Percentiles rank a stretch among this genome's conserved stretches.
Conservation (phyloP, 805 yeast genomes). For the Spathaspora gorwiae region DNA sequence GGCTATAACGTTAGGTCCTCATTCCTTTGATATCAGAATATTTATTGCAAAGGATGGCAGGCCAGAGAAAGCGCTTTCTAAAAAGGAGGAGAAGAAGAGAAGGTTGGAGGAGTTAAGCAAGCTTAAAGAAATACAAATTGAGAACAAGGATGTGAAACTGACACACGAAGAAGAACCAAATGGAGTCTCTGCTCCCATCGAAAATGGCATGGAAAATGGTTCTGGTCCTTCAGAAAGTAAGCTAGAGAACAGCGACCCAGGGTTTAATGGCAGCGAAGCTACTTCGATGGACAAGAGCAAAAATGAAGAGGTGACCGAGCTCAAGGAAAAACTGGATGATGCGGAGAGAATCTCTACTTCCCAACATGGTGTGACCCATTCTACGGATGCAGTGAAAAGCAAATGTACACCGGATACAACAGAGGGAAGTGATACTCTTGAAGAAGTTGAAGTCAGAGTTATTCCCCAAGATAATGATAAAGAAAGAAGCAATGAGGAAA, state of each 20-base stretch:
- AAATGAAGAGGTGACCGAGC: no score
- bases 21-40: slow-evolving; percentile 66
- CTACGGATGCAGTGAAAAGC: no score
- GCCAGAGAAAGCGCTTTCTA: slow-evolving; percentile 35
- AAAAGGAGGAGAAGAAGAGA: slow-evolving; percentile 10
- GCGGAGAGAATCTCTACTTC: no score
- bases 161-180: neutral
- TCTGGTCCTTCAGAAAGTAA: slow-evolving; percentile 11
- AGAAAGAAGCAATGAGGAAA: slow-evolving; percentile 8
- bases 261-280: no score
- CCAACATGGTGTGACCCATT: no score
- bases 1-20: slow-evolving; percentile 73
- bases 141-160: neutral
- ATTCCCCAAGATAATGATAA: slow-evolving; percentile 1
- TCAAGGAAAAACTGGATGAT: no score
- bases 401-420: neutral
- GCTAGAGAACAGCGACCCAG: slow-evolving; percentile 3
- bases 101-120: neutral
- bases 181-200: neutral
- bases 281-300: no score
- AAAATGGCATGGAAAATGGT: neutral
- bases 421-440: neutral
- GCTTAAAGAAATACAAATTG: neutral
- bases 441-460: no score
- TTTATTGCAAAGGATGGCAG: slow-evolving; percentile 84